These are phyloP conservation scores for Magnaporthiopsis incrustans DNA, from an alignment of 2,329 filamentous ascomycete species.

Conservation along the genomic window DNA sequence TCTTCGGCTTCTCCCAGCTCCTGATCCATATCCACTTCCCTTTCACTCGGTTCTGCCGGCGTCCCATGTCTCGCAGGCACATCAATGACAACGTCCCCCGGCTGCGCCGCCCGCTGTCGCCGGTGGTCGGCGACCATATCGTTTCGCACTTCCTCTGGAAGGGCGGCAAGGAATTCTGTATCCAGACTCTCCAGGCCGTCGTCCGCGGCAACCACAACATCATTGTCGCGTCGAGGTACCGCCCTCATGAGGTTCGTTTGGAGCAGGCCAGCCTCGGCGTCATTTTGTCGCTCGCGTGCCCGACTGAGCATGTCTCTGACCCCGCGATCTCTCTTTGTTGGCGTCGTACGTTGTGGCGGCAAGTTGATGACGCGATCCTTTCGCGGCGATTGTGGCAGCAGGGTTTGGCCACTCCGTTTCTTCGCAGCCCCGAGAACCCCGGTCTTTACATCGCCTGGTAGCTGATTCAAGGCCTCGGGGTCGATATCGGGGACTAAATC, in stretches of 20 bases:
- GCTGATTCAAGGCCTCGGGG: conserved; percentile 69
- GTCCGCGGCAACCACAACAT: neutral
- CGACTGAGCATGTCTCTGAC: conserved; percentile 31
- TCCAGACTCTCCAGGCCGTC: conserved; percentile 47
- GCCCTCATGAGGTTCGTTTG: conserved; percentile 58
- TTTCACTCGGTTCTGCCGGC: conserved; percentile 11
- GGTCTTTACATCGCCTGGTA: conserved; percentile 78
- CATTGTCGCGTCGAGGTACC: neutral
- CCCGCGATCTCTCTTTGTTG: conserved; percentile 56
- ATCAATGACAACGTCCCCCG: conserved; percentile 39
- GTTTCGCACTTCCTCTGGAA: conserved; percentile 70
- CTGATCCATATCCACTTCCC: neutral
- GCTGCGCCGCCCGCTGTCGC: conserved; percentile 51
- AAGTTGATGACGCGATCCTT: conserved; percentile 45
- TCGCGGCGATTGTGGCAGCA: conserved; percentile 43
- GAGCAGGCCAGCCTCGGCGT: conserved; percentile 51
- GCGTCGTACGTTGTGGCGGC: conserved; percentile 32
- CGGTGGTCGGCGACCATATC: conserved; percentile 74
- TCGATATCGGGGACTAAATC: conserved; percentile 71
- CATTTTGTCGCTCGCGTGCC: conserved; percentile 41
- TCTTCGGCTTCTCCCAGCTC: neutral
- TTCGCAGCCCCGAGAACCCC: conserved; percentile 67
- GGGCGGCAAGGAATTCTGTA: conserved; percentile 67
- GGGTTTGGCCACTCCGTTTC: conserved; percentile 21
- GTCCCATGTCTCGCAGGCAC: conserved; percentile 20